phyloP scores from a whole-genome alignment of 148 eudicot genomes.

The Rhododendron ferrugineum region DNA sequence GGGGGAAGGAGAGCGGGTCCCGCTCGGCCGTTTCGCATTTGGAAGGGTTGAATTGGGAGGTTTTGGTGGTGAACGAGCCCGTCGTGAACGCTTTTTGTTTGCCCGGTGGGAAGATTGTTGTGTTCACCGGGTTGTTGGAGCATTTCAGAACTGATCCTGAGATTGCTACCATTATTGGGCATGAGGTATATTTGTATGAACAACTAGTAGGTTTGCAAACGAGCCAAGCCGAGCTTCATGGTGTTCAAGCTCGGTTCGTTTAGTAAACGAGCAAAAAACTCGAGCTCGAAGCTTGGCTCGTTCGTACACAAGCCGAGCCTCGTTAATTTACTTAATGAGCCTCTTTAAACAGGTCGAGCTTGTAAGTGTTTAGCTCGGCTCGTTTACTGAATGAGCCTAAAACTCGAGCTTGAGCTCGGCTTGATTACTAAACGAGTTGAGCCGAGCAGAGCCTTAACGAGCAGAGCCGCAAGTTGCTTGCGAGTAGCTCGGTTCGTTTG shows the following conservation, averaged over 20 bases:
- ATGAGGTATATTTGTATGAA: conserved; percentile 52
- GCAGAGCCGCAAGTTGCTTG: no score
- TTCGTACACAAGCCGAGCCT: no score
- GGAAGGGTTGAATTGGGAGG: conserved; percentile 88
- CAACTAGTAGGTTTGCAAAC: not conserved
- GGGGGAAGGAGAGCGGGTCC: conserved; percentile 35
- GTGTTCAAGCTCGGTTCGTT: not conserved
- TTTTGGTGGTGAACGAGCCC: conserved; percentile 71
- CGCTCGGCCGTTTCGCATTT: conserved; percentile 48
- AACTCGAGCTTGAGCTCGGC: no score
- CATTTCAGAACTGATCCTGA: conserved; percentile 68
- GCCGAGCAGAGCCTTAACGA: no score
- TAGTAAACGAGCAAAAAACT: not conserved
- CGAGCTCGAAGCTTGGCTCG: not conserved
- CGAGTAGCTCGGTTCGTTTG: no score
- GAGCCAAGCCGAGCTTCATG: not conserved
- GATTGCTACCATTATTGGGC: conserved; percentile 83
- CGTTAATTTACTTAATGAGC: not conserved
- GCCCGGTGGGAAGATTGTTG: conserved; percentile 97
- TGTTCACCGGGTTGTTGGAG: conserved; percentile 73
- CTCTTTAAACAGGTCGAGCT: not conserved
- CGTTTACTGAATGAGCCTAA: no score
- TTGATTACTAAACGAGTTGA: no score
- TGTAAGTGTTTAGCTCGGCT: no score
- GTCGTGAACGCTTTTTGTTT: conserved; percentile 78